Conservation (phyloP, 2,329 filamentous ascomycete genomes). For the Grosmannia huntii region DNA sequence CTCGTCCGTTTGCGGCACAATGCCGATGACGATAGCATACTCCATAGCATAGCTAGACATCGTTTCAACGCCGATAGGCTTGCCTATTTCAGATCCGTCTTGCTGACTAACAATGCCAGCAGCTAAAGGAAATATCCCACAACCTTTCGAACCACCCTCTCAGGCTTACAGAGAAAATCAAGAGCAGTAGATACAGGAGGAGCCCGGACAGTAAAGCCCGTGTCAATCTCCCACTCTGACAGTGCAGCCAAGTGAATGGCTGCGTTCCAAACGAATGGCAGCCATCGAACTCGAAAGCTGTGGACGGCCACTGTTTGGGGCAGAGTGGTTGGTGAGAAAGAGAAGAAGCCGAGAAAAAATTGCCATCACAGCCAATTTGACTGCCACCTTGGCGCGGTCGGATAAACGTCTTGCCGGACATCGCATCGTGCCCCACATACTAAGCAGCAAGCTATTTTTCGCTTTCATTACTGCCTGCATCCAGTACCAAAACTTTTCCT, state of each 20-base stretch:
- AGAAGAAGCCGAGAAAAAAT: not conserved
- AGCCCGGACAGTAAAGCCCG: slow-evolving; percentile 11
- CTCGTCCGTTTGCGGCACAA: too few species aligned
- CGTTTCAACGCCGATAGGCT: too few species aligned
- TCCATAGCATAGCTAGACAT: too few species aligned
- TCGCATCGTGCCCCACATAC: not conserved
- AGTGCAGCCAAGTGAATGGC: slow-evolving; percentile 41
- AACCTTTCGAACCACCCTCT: slow-evolving; percentile 76
- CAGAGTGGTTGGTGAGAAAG: slow-evolving; percentile 22
- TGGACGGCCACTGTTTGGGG: slow-evolving; percentile 22
- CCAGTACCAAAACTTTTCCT: not conserved
- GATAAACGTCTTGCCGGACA: slow-evolving; percentile 4
- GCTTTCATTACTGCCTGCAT: not conserved
- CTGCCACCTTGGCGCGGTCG: not conserved
- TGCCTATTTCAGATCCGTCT: too few species aligned
- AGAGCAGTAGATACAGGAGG: slow-evolving; percentile 83
- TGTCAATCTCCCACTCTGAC: slow-evolving; percentile 50
- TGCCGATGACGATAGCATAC: too few species aligned
- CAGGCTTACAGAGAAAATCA: slow-evolving; percentile 49
- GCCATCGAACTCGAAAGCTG: slow-evolving; percentile 16
- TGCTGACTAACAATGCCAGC: not conserved
- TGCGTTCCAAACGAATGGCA: slow-evolving; percentile 7
- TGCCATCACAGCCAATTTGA: not conserved
- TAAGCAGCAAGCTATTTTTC: not conserved
- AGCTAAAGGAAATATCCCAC: slow-evolving; percentile 39